phyloP scores from a whole-genome alignment of 2,329 filamentous ascomycete genomes.

The Penicillium sp. region DNA sequence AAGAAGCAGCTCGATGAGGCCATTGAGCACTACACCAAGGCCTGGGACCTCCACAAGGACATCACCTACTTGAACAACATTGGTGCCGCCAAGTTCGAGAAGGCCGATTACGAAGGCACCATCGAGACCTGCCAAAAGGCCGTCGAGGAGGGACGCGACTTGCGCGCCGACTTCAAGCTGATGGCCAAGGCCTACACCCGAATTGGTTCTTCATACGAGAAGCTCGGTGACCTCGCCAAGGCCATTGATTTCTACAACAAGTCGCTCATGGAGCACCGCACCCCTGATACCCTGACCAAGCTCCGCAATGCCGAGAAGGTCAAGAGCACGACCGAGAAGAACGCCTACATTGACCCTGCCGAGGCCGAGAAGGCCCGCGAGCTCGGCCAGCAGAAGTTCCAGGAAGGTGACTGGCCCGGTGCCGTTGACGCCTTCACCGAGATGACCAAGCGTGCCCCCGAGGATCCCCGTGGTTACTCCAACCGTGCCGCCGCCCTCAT shows the following conservation, averaged over 20 bases:
- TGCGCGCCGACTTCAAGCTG: conserved; percentile 95
- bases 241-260: conserved; percentile 90
- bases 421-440: conserved; percentile 92
- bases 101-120: conserved; percentile 85
- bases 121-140: conserved; percentile 87
- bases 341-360: conserved; percentile 81
- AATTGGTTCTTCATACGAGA: conserved; percentile 92
- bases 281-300: conserved; percentile 88
- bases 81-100: conserved; percentile 90
- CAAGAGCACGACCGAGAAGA: conserved; percentile 71
- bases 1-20: conserved; percentile 95
- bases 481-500: conserved; percentile 96
- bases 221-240: conserved; percentile 71
- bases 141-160: conserved; percentile 81
- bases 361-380: conserved; percentile 96
- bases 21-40: conserved; percentile 90
- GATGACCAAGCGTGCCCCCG: conserved; percentile 93
- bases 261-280: conserved; percentile 94
- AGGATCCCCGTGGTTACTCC: conserved; percentile 91
- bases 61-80: conserved; percentile 98
- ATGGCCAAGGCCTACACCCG: conserved; percentile 96
- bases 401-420: conserved; percentile 90
- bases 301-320: conserved; percentile 85
- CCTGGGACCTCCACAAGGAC: conserved; percentile 92
- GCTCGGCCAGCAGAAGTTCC: conserved; percentile 94